phyloP scores from a whole-genome alignment of 352 stramenopile genomes.

The Phytophthora palmivora region DNA sequence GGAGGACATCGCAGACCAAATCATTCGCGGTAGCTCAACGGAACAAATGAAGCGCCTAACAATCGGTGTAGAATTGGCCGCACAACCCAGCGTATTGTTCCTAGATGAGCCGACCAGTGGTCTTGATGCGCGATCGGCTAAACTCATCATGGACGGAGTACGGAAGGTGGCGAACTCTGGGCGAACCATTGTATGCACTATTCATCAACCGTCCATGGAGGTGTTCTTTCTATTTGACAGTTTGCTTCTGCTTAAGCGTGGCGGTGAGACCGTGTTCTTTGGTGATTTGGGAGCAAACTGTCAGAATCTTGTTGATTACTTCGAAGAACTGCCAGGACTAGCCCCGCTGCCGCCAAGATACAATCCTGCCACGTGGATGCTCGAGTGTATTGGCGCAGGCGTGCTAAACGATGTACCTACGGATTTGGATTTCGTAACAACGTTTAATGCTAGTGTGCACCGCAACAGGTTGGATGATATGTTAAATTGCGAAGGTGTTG shows the following conservation, averaged over 20 bases:
- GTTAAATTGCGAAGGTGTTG: slow-evolving; percentile 28
- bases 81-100: neutral
- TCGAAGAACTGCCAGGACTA: neutral
- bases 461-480: slow-evolving; percentile 21
- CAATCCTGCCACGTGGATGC: neutral
- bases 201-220: neutral
- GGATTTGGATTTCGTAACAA: neutral
- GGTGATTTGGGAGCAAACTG: neutral
- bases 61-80: neutral
- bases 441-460: neutral
- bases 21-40: neutral
- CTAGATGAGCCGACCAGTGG: neutral
- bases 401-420: neutral
- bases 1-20: neutral
- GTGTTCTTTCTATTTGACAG: neutral
- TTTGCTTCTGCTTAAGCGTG: neutral
- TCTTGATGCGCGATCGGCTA: neutral
- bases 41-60: neutral
- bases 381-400: neutral
- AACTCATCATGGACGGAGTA: neutral
- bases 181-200: neutral
- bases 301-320: neutral
- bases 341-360: neutral
- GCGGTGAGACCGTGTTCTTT: neutral
- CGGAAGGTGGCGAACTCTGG: neutral